Evolutionary conservation across 352 stramenopile genomes (phyloP).

Genomic region (Phytophthora macrochlamydospora): DNA sequence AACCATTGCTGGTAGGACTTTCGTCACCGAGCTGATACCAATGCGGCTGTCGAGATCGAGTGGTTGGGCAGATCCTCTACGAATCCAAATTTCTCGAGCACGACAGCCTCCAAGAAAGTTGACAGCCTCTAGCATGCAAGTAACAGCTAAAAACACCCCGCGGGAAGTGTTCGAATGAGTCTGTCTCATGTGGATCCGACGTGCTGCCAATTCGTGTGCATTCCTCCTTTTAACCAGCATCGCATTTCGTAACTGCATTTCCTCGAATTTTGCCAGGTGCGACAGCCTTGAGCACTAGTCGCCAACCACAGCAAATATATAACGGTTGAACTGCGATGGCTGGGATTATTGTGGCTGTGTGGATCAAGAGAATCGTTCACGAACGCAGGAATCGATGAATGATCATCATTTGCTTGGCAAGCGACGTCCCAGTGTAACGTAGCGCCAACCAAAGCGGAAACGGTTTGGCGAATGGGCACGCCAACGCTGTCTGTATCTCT

Average conservation of each 20-base stretch:
- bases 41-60: no score
- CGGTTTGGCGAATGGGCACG: slow-evolving; percentile 6
- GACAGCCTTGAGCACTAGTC: slow-evolving; percentile 3
- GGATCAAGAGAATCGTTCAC: background rate
- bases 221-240: background rate
- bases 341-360: background rate
- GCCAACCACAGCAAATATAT: background rate
- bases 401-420: slow-evolving; percentile 16
- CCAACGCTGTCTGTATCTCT: background rate
- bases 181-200: no score
- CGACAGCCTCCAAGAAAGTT: no score
- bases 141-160: no score
- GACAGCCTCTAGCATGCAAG: no score
- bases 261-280: slow-evolving; percentile 19
- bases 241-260: slow-evolving; percentile 19
- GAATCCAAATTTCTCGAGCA: no score
- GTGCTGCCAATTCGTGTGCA: background rate
- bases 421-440: slow-evolving; percentile 12
- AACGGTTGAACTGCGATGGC: background rate
- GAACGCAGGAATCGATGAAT: background rate
- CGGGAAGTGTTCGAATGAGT: no score
- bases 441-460: slow-evolving; percentile 24
- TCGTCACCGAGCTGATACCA: no score
- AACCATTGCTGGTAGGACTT: no score
- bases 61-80: no score